Conservation (phyloP, 192 early-diverging fungal species). For the Coemansia sp. region DNA sequence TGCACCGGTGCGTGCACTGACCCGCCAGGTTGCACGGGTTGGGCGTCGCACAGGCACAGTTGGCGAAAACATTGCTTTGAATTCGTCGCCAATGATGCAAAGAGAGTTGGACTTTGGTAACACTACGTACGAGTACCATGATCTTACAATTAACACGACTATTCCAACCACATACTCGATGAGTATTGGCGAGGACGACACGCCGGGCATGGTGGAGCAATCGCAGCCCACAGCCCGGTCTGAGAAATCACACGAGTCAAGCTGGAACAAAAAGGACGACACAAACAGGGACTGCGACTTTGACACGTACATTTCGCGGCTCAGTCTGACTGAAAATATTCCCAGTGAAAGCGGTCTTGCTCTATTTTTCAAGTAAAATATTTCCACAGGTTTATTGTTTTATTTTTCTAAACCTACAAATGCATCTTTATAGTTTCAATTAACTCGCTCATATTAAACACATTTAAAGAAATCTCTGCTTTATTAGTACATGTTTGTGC, state of each 20-base stretch:
- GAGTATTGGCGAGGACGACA: slow-evolving; percentile 3
- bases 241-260: background rate
- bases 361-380: slow-evolving; percentile 9
- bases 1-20: slow-evolving; percentile 11
- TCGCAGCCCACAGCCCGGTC: background rate
- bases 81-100: background rate
- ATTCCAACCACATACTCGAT: slow-evolving; percentile 13
- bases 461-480: no score
- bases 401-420: background rate
- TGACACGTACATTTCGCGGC: slow-evolving; percentile 8
- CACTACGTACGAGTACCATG: background rate
- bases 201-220: slow-evolving; percentile 3
- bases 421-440: background rate
- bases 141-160: background rate
- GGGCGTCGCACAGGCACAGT: background rate
- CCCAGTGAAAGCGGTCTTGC: slow-evolving; percentile 7
- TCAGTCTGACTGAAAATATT: slow-evolving; percentile 4
- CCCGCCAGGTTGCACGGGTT: background rate
- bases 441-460: no score
- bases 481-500: no score
- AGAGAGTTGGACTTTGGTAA: background rate
- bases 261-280: background rate
- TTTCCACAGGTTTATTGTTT: background rate
- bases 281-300: background rate
- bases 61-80: background rate